Conservation (phyloP, 495 filamentous ascomycete genomes). For the Amorphotheca resinae region DNA sequence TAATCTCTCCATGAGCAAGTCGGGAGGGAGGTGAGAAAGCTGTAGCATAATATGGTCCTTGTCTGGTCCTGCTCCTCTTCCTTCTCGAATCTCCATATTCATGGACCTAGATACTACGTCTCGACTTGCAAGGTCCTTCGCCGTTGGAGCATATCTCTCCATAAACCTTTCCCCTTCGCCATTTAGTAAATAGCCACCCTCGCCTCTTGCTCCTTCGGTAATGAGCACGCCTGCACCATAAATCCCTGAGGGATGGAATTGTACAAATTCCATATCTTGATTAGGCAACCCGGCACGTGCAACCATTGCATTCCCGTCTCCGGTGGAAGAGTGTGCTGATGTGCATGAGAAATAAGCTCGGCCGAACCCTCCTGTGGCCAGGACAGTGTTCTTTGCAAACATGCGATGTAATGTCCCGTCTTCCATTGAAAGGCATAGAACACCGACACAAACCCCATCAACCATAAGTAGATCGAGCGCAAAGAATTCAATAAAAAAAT, state of each 20-base stretch:
- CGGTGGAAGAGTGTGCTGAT: slow-evolving; percentile 16
- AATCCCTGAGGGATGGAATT: slow-evolving; percentile 20
- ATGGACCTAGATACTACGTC: slow-evolving; percentile 18
- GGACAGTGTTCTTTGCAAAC: slow-evolving; percentile 18
- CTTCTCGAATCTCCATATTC: slow-evolving; percentile 20
- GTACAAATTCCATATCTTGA: slow-evolving; percentile 22
- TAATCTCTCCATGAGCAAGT: slow-evolving; percentile 15
- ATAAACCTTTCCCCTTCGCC: slow-evolving; percentile 19
- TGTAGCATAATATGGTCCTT: slow-evolving; percentile 21
- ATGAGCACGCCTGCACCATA: slow-evolving; percentile 19
- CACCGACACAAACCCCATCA: slow-evolving; percentile 13
- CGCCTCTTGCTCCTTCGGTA: slow-evolving; percentile 18
- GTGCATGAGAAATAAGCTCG: slow-evolving; percentile 19
- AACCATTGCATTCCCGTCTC: slow-evolving; percentile 20
- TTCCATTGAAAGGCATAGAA: slow-evolving; percentile 18
- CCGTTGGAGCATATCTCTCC: slow-evolving; percentile 20
- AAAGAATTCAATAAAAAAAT: slow-evolving; percentile 22
- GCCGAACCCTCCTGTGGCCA: slow-evolving; percentile 18
- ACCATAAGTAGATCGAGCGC: slow-evolving; percentile 19
- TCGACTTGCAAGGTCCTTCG: slow-evolving; percentile 17
- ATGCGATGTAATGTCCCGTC: slow-evolving; percentile 19
- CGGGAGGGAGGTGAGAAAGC: slow-evolving; percentile 15
- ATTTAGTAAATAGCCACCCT: slow-evolving; percentile 19
- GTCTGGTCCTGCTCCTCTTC: slow-evolving; percentile 16
- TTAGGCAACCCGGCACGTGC: slow-evolving; percentile 19